Evolutionary conservation across 441 rosid genomes (phyloP).

Genomic region (Hura crepitans): DNA sequence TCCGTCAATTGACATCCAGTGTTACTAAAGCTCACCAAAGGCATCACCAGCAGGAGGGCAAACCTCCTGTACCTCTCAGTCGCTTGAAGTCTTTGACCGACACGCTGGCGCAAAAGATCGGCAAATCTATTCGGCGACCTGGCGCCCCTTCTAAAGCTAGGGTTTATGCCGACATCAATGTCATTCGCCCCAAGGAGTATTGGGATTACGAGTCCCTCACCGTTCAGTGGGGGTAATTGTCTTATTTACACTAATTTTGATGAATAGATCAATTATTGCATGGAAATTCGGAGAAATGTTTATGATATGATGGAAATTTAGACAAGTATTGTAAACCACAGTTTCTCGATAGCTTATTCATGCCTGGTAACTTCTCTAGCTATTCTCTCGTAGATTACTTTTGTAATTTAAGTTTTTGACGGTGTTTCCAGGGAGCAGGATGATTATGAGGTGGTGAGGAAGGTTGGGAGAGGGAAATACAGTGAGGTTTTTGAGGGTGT

Average conservation of each 20-base stretch:
- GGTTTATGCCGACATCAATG: constrained; percentile 87
- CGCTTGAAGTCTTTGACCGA: constrained; percentile 33
- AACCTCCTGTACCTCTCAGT: constrained; percentile 6
- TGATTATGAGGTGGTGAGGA: constrained; percentile 95
- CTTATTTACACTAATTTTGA: background rate
- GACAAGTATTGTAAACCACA: background rate
- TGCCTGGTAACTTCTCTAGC: background rate
- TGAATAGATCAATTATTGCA: background rate
- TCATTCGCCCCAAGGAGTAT: constrained; percentile 78
- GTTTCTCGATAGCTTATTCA: background rate
- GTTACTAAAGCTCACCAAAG: constrained; percentile 34
- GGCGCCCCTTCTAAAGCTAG: constrained; percentile 95
- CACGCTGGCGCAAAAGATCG: constrained; percentile 95
- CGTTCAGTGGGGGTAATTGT: constrained; percentile 88
- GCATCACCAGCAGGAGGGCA: constrained; percentile 28
- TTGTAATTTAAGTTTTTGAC: constrained; percentile 12
- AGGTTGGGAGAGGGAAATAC: constrained; percentile 94
- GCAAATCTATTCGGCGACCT: constrained; percentile 78
- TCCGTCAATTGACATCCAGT: constrained; percentile 41
- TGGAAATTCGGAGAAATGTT: background rate
- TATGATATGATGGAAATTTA: background rate
- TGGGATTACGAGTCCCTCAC: constrained; percentile 95
- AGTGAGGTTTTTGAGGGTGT: constrained; percentile 97
- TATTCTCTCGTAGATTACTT: background rate
- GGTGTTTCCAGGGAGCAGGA: constrained; percentile 69